phyloP scores from a whole-genome alignment of 495 filamentous ascomycete genomes.

The Amphirosellinia nigrospora region DNA sequence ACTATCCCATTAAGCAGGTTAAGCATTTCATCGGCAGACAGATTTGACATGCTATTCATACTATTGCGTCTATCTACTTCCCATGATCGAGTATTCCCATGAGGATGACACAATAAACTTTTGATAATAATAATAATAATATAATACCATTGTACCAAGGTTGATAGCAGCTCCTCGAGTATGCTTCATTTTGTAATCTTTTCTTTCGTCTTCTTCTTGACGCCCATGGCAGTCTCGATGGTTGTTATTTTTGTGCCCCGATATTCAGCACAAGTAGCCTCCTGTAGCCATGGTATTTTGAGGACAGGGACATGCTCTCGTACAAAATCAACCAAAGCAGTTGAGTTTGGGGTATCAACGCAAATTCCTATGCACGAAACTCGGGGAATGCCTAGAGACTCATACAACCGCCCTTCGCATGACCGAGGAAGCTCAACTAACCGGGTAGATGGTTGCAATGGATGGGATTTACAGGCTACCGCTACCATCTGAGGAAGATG shows the following conservation, averaged over 20 bases:
- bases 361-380: slow-evolving; percentile 64
- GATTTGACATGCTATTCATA: background rate
- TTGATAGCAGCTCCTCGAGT: background rate
- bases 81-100: background rate
- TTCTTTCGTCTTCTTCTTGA: slow-evolving; percentile 37
- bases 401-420: slow-evolving; percentile 56
- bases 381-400: slow-evolving; percentile 60
- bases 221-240: slow-evolving; percentile 47
- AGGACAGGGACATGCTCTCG: slow-evolving; percentile 51
- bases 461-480: slow-evolving; percentile 54
- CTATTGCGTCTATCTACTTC: background rate
- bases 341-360: slow-evolving; percentile 53
- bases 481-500: slow-evolving; percentile 66
- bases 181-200: background rate
- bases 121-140: too few relatives aligned
- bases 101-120: background rate
- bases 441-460: slow-evolving; percentile 47
- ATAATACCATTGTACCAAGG: background rate
- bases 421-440: slow-evolving; percentile 62
- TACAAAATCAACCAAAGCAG: slow-evolving; percentile 57
- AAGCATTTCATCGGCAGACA: background rate
- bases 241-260: slow-evolving; percentile 38
- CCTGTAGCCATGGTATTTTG: slow-evolving; percentile 34
- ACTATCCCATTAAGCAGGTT: background rate
- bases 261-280: slow-evolving; percentile 32